Base-by-base conservation (phyloP, 495 filamentous ascomycete genomes). In the Aspergillus sclerotioniger region DNA sequence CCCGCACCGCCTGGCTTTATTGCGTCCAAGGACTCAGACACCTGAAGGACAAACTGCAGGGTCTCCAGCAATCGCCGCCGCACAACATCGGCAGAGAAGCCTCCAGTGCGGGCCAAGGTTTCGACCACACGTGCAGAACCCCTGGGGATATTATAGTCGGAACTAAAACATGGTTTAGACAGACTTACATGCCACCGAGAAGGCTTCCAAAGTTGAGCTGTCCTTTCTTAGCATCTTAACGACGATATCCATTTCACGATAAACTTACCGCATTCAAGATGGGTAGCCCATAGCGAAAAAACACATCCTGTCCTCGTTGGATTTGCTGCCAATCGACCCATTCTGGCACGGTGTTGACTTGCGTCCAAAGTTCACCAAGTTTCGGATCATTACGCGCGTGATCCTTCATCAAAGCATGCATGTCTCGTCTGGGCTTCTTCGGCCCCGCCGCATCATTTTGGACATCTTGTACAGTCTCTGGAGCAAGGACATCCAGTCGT, bases 251-350 rank as follows among this genome's bases (percentile, higher is more conserved):
- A 9, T 43, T n/a, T 1, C 39, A 28, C 16, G 1, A 33, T 45
- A 16, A 9, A 70, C 73, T 61, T 29, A 76, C 70, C 17, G 63
- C 69, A 37, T 71, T 74, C 79, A 88, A 80, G 13, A 80, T 83
- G 4, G 87, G 82, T 16, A 81, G 84, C 19, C 84, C 87, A 66
- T 93, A 94, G 17, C 90, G 82, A 65, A 85, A 89, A 63, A 87
- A 88, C 0, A 87, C 79, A 48, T 81, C 75, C 53, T 81, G 78
- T 8, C 74, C 78, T 63, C 89, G 72, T 59, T 80, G 72, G 60
- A 96, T 87, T 66, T 91, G 89, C 9, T 81, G 78, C 89, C 89
- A 94, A 68, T 91, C 84, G 1, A 95, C 90, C 90, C 90, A 95
- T 13, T 78, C 71, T 0, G 90, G 91, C 17, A 91, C 70, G 1